Percentiles rank a stretch among this genome's conserved stretches.
Evolutionary conservation across 345 rosid species (phyloP).

Genomic region (Eucalyptus marginata): DNA sequence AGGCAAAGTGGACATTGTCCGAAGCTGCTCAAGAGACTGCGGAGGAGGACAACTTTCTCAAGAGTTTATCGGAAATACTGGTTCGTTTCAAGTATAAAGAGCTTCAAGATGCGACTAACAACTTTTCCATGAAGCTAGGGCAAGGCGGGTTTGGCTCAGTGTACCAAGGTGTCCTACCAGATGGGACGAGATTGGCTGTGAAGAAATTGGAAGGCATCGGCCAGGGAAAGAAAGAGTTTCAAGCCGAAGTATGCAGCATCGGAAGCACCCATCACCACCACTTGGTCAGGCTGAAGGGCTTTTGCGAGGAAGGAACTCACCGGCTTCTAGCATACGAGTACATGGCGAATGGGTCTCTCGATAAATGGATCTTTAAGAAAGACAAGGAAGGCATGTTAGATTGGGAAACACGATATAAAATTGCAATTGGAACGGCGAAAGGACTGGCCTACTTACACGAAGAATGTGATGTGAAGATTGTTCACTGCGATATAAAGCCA

Average conservation of each 20-base stretch:
- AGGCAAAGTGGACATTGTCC: constrained; percentile 12
- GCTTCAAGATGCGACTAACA: constrained; percentile 65
- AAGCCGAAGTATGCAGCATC: constrained; percentile 82
- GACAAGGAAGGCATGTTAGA: constrained; percentile 35
- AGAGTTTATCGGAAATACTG: constrained; percentile 61
- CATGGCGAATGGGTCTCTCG: constrained; percentile 75
- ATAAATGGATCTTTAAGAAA: constrained; percentile 75
- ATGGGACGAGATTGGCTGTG: constrained; percentile 72
- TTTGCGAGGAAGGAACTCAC: constrained; percentile 78
- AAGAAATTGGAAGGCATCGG: constrained; percentile 92
- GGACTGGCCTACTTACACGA: constrained; percentile 87
- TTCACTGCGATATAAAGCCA: constrained; percentile 87
- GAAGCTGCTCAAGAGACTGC: constrained; percentile 30
- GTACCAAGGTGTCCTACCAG: constrained; percentile 58
- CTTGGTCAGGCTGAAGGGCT: constrained; percentile 77
- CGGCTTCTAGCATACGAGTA: constrained; percentile 80
- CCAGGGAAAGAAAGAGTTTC: constrained; percentile 89
- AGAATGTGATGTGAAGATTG: constrained; percentile 72
- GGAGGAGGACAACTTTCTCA: constrained; percentile 75
- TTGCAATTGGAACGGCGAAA: constrained; percentile 69
- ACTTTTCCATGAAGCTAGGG: constrained; percentile 77
- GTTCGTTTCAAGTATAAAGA: constrained; percentile 60
- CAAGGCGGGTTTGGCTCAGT: constrained; percentile 95
- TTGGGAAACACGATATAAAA: constrained; percentile 70
- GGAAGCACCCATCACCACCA: constrained; percentile 88